Percentiles rank a stretch among this genome's conserved stretches.
Evolutionary conservation across 176 grass and related monocot genomes (phyloP).

Genomic region (Paspalum notatum): DNA sequence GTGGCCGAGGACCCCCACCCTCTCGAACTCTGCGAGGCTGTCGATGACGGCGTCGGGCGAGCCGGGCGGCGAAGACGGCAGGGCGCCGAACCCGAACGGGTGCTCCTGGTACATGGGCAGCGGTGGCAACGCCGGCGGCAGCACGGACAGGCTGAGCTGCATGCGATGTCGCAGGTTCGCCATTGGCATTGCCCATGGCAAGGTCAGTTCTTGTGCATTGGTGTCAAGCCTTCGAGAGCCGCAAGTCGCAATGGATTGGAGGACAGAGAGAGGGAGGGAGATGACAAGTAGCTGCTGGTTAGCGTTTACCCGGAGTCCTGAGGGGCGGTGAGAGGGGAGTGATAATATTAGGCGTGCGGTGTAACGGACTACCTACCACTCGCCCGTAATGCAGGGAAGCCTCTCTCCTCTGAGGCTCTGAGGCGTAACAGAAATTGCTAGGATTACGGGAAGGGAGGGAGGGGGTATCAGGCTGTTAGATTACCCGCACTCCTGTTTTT

Average conservation of each 20-base stretch:
- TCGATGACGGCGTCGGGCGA: not conserved
- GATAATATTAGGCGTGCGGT: conserved; percentile 23
- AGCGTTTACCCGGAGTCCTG: conserved; percentile 7
- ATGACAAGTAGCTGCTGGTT: not conserved
- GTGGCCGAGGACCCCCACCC: conserved; percentile 40
- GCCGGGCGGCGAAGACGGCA: conserved; percentile 30
- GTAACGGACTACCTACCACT: conserved; percentile 36
- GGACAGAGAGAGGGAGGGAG: not conserved
- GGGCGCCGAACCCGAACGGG: conserved; percentile 1
- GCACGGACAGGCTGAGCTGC: conserved; percentile 25
- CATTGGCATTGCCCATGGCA: conserved; percentile 10
- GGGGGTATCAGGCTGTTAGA: not conserved
- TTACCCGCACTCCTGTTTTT: not conserved
- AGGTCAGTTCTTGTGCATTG: not conserved
- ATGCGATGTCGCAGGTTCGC: conserved; percentile 6
- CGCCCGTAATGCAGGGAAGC: conserved; percentile 15
- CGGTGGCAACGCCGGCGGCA: not conserved
- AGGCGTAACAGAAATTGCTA: conserved; percentile 25
- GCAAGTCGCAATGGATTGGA: not conserved
- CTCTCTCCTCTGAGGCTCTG: not conserved
- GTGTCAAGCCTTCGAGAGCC: not conserved
- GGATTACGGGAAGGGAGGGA: conserved; percentile 21
- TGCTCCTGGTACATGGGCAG: not conserved
- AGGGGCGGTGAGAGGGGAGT: not conserved
- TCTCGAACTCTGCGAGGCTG: conserved; percentile 42